These are phyloP conservation scores for Rosa rugosa DNA, from an alignment of 306 rosid genomes.

Conservation along the genomic window DNA sequence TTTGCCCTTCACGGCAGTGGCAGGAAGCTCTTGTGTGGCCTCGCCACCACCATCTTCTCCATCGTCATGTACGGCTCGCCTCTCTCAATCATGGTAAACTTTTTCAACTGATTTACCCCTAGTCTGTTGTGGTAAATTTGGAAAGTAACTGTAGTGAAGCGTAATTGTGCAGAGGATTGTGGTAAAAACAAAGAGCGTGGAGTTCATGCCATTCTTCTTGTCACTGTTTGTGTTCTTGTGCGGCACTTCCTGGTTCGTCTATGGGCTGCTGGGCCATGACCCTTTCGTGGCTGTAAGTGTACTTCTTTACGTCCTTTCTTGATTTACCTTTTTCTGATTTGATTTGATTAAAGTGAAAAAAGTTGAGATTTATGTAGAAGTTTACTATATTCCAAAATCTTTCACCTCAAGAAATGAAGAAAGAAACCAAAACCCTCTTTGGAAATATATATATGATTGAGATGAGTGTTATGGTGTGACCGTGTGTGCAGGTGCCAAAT, in stretches of 20 bases:
- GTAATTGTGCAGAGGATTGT: conserved; percentile 67
- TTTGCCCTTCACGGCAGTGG: conserved; percentile 50
- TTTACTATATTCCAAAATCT: not conserved
- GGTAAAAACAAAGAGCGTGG: conserved; percentile 75
- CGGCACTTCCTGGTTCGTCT: conserved; percentile 87
- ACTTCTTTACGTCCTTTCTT: not conserved
- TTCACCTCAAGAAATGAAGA: not conserved
- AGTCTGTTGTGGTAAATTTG: not conserved
- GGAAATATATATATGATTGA: not conserved
- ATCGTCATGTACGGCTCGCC: conserved; percentile 93
- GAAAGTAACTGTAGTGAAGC: not conserved
- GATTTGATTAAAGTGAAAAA: not conserved
- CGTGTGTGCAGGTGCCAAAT: conserved; percentile 68
- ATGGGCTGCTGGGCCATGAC: conserved; percentile 79
- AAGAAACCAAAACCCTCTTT: not conserved
- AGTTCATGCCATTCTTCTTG: conserved; percentile 90
- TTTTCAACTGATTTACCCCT: not conserved
- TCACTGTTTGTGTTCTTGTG: conserved; percentile 83
- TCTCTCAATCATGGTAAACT: conserved; percentile 79
- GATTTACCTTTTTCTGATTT: not conserved
- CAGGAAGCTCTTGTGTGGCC: conserved; percentile 76
- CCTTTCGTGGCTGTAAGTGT: conserved; percentile 70
- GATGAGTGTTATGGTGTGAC: not conserved
- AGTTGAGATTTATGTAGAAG: not conserved
- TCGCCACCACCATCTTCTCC: conserved; percentile 68